These are phyloP conservation scores for Beauveria sp. DNA, from an alignment of 2,329 filamentous ascomycete genomes.

Conservation along the genomic window DNA sequence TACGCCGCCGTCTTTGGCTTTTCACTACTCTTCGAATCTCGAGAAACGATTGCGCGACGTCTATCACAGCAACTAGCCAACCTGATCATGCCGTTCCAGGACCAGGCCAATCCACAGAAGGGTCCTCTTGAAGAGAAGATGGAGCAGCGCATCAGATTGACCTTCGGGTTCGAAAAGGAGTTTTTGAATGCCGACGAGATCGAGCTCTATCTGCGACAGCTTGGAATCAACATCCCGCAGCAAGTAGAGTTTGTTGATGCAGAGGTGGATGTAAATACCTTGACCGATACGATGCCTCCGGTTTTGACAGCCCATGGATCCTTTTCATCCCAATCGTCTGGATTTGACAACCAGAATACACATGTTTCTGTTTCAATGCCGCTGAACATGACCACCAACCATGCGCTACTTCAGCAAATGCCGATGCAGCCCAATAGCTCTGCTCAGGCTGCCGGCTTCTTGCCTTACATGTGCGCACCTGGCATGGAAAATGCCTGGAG, in stretches of 20 bases:
- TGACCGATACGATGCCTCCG: conserved; percentile 11
- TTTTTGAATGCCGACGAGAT: conserved; percentile 75
- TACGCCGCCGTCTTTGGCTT: conserved; percentile 60
- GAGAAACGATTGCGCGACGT: conserved; percentile 38
- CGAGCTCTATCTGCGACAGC: conserved; percentile 60
- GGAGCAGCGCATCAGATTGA: conserved; percentile 41
- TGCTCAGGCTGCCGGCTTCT: neutral
- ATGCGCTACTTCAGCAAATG: neutral
- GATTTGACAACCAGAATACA: neutral
- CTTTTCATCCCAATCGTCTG: conserved; percentile 3
- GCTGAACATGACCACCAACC: neutral
- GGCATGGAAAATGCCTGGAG: conserved; percentile 11
- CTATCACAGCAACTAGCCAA: conserved; percentile 27
- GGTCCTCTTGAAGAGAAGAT: conserved; percentile 11
- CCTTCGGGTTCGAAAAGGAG: conserved; percentile 59
- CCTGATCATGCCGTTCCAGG: conserved; percentile 11
- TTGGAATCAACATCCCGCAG: conserved; percentile 55
- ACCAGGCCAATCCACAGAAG: neutral
- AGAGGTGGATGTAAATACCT: conserved; percentile 43
- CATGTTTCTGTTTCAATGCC: neutral
- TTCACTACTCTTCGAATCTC: conserved; percentile 52
- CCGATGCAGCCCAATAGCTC: neutral
- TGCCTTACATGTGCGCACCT: conserved; percentile 6
- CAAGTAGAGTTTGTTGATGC: conserved; percentile 52
- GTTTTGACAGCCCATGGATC: neutral